Evolutionary conservation across 1,139 yeast genomes (phyloP), one percentile per base, ranked within the genome.

Genomic region (Kodamaea plutei): DNA sequence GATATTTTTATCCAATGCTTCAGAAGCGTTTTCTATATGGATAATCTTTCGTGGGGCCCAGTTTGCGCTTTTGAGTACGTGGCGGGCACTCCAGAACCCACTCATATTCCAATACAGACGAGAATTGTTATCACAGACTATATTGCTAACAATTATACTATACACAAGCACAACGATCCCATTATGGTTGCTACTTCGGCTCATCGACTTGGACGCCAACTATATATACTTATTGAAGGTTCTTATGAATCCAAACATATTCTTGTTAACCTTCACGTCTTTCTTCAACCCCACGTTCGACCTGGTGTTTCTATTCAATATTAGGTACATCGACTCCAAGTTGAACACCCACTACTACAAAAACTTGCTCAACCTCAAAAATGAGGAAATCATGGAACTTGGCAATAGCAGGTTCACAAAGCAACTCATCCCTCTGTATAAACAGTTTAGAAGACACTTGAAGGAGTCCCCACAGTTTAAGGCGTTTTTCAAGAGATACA

Each of bases 41-140:
- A 65, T 78, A 0, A 60, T 76, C 12, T 38, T 70, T 9, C 56
- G 80, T n/a, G 82, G 83, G 0, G 41, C 70, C 17, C 80, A 76
- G 48, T 54, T 76, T 30, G 73, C 76, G 0, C 31, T 70, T 5
- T 51, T 73, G 6, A 78, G 80, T 3, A 61, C 64, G 2, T 70
- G 64, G 39, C 47, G 79, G 21, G 68, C 75, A 2, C 48, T 73
- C 16, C 67, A 63, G 41, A 73, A 73, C 44, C 73, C 37, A 2
- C 17, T 20, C n/a, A 15, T 30, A 15, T 73, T 2, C 53, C 54
- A 14, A 39, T 64, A 29, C 52, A 59, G 29, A 45, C 51, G 23
- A 4, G 11, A 8, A 17, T 15, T 32, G 22, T 20, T 29, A 13
- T 20, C 13, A 18, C 25, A 22, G 8, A 17, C 25, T 3, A 15